Percentiles rank a stretch among this genome's conserved stretches.
phyloP scores from a whole-genome alignment of 768 basidiomycete genomes.

The Cystobasidium ongulense region DNA sequence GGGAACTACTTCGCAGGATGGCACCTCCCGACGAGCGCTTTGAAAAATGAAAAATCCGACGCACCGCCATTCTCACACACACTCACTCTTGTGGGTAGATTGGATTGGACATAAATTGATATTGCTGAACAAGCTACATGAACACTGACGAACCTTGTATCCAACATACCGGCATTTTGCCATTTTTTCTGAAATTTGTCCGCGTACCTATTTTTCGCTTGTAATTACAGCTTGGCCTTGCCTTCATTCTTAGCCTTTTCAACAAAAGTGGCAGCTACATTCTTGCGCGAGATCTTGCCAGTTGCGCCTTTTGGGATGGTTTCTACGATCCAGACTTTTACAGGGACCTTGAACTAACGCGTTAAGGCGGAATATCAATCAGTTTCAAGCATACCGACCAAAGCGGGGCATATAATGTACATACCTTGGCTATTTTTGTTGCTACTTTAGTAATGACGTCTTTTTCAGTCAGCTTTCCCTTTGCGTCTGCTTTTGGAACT shows the following conservation, averaged over 20 bases:
- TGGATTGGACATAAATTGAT: no score
- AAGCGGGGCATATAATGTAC: background rate
- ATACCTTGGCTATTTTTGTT: conserved; percentile 22
- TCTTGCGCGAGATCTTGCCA: conserved; percentile 39
- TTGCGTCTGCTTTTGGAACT: conserved; percentile 28
- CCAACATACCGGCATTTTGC: no score
- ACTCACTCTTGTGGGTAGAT: no score
- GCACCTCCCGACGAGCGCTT: background rate
- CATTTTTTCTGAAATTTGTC: no score
- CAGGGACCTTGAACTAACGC: conserved; percentile 39
- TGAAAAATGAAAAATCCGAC: background rate
- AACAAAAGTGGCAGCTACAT: conserved; percentile 36
- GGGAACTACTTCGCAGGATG: background rate
- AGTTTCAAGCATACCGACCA: background rate
- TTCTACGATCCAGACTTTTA: conserved; percentile 36
- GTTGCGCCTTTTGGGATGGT: conserved; percentile 41
- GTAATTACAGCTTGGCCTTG: conserved; percentile 34
- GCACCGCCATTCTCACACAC: no score
- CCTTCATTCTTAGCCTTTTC: conserved; percentile 34
- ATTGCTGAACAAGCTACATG: background rate
- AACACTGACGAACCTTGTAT: background rate
- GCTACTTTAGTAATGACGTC: conserved; percentile 16
- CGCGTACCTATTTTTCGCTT: no score
- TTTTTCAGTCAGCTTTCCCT: conserved; percentile 23
- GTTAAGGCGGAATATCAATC: background rate